Base-by-base conservation (phyloP, 306 rosid species). In the Abrus pulchellus region DNA sequence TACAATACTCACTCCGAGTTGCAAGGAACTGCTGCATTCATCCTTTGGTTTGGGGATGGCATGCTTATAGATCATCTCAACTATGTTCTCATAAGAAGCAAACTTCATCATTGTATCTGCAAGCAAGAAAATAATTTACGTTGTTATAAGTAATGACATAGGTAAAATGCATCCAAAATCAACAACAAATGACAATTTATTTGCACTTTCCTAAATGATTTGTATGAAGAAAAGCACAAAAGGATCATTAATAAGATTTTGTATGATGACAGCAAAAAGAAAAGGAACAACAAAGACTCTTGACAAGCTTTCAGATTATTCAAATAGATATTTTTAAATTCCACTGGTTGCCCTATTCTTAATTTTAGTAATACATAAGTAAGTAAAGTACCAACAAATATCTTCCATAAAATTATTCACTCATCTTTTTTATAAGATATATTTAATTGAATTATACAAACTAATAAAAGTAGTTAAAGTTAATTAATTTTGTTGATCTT, bases 91-190 rank as follows among this genome's bases (percentile, higher is more conserved):
- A 72, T 89, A 94, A 53, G 97, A 91, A 67, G 97, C 95, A 85
- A 94, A 94, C 84, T 94, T 94, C 99, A 94, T 94, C 97, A 93
- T 94, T 33, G 99, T 94, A 85, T 94, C 97, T 93, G 88, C 75
- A 61, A 81, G 29, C 40, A 61, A 47, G 1, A 66, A 66, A 43
- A 7, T 36, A 3, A 6, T 63, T 38, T 38, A 50, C 70, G n/a
- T 14, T n/a, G n/a, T 14, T n/a, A 29, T 38, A 65, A 7, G 52
- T 64, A 64, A 66, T 43, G 33, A 43, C 14, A 7, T 14, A 41
- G 71, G 71, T 41, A 14, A 14, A 8, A 7, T 62, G 11, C 48
- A 63, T 5, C n/a, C 43, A 9, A 47, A 57, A 69, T 53, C 66
- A 41, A 70, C 41, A 49, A 67, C 11, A 52, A 50, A 61, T 41